A percentile compares a stretch with the other conserved stretches of the same genome.
phyloP scores from a whole-genome alignment of 2,329 filamentous ascomycete genomes.

The Botrytis hyacinthi region DNA sequence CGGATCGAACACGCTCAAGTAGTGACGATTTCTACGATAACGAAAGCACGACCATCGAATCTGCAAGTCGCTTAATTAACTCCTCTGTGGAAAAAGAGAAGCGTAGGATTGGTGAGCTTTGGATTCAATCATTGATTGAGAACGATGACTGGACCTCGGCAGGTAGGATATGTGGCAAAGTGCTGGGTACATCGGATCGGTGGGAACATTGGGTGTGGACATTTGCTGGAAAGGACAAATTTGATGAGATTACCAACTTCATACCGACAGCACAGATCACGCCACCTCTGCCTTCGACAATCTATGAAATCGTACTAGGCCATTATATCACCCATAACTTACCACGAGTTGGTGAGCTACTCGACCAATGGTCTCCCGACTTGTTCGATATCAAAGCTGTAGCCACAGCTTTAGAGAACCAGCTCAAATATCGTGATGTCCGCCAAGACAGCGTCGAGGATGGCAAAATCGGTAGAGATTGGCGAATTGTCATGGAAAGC shows the following conservation, averaged over 20 bases:
- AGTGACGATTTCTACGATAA: conserved; percentile 75
- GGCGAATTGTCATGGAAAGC: conserved; percentile 84
- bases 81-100: conserved; percentile 82
- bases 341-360: conserved; percentile 69
- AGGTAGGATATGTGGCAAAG: conserved; percentile 77
- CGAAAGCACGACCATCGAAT: conserved; percentile 59
- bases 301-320: conserved; percentile 86
- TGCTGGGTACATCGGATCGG: conserved; percentile 71
- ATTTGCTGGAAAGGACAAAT: conserved; percentile 81
- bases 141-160: conserved; percentile 73
- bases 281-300: conserved; percentile 73
- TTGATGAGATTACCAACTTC: conserved; percentile 84
- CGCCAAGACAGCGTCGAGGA: conserved; percentile 73
- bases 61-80: conserved; percentile 55
- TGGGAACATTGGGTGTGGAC: conserved; percentile 98
- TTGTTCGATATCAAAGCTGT: conserved; percentile 78
- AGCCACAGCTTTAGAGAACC: conserved; percentile 75
- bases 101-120: conserved; percentile 83
- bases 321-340: conserved; percentile 84
- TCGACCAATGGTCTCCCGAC: conserved; percentile 81
- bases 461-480: conserved; percentile 72
- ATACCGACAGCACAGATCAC: conserved; percentile 76
- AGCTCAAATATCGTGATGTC: conserved; percentile 73
- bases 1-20: conserved; percentile 38
- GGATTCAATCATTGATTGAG: conserved; percentile 82